A percentile compares a stretch with the other conserved stretches of the same genome.
Evolutionary conservation across 1,284 basidiomycete genomes (phyloP).

Genomic region (Agroathelia rolfsii): DNA sequence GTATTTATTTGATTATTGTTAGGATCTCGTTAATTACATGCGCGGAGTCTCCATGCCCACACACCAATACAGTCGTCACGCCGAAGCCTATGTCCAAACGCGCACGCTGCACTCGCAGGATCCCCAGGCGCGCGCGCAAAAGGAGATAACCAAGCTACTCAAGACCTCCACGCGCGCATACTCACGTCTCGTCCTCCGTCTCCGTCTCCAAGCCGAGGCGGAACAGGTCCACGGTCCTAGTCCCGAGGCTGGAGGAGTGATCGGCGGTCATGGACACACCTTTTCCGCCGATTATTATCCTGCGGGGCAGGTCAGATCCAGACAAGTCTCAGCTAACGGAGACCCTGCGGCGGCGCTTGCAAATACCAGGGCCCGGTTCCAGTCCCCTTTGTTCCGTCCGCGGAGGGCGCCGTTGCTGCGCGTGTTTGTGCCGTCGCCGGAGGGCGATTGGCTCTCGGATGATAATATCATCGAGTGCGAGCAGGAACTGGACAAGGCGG

Average conservation of each 20-base stretch:
- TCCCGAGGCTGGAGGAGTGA: conserved; percentile 19
- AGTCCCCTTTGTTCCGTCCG: conserved; percentile 55
- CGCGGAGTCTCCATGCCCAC: conserved; percentile 64
- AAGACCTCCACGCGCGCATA: conserved; percentile 58
- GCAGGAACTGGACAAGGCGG: conserved; percentile 60
- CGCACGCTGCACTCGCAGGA: conserved; percentile 26
- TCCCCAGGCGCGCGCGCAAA: conserved; percentile 27
- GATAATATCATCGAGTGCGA: conserved; percentile 70
- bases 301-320: no score
- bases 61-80: conserved; percentile 55
- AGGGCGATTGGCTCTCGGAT: conserved; percentile 75
- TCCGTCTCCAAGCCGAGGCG: conserved; percentile 64
- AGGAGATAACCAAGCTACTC: conserved; percentile 35
- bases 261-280: conserved; percentile 2
- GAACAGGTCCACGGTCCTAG: conserved; percentile 23
- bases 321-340: no score
- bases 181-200: conserved; percentile 61
- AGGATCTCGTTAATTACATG: conserved; percentile 74
- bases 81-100: conserved; percentile 43
- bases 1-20: conserved; percentile 6
- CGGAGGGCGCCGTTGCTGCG: conserved; percentile 64
- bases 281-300: conserved; percentile 1
- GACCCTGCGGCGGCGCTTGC: no score
- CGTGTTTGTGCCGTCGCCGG: conserved; percentile 73
- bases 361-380: conserved; percentile 28